Conservation (phyloP, 805 yeast genomes). For the Zygoascus flipseniorum region DNA sequence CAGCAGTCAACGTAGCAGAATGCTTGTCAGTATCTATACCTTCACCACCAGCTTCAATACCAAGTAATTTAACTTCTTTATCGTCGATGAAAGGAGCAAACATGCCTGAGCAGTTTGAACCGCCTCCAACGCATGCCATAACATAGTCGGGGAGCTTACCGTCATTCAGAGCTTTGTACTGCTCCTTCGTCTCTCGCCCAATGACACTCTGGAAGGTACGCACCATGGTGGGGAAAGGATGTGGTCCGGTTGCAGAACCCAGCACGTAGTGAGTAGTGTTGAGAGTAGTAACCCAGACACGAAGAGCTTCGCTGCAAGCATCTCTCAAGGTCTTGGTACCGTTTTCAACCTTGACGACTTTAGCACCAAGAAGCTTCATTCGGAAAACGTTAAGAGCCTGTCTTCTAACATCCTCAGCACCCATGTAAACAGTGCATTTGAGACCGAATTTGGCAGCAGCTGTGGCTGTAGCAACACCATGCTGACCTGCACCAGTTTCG, state of each 20-base stretch:
- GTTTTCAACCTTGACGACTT: constrained; percentile 83
- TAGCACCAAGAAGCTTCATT: constrained; percentile 94
- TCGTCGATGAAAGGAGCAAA: constrained; percentile 91
- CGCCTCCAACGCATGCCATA: constrained; percentile 99
- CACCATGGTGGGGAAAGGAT: constrained; percentile 96
- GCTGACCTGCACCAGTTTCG: constrained; percentile 46
- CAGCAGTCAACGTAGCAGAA: constrained; percentile 92
- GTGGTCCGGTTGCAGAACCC: constrained; percentile 99
- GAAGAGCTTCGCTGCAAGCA: constrained; percentile 95
- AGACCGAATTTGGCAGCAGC: constrained; percentile 60
- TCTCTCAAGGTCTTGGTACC: constrained; percentile 96
- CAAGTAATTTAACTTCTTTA: constrained; percentile 65
- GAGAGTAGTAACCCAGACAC: constrained; percentile 88
- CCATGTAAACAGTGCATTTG: constrained; percentile 94
- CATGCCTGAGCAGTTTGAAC: constrained; percentile 93
- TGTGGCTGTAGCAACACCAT: constrained; percentile 46
- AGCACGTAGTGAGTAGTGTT: constrained; percentile 87
- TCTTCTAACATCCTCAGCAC: constrained; percentile 98
- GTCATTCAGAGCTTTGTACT: constrained; percentile 67
- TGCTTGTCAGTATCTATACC: constrained; percentile 85
- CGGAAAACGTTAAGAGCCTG: constrained; percentile 97
- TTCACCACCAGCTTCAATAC: constrained; percentile 99
- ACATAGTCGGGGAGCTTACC: constrained; percentile 87
- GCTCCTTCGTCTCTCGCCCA: constrained; percentile 90
- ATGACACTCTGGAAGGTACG: constrained; percentile 97